phyloP scores from a whole-genome alignment of 768 basidiomycete species.

The Termitomyces sp. region DNA sequence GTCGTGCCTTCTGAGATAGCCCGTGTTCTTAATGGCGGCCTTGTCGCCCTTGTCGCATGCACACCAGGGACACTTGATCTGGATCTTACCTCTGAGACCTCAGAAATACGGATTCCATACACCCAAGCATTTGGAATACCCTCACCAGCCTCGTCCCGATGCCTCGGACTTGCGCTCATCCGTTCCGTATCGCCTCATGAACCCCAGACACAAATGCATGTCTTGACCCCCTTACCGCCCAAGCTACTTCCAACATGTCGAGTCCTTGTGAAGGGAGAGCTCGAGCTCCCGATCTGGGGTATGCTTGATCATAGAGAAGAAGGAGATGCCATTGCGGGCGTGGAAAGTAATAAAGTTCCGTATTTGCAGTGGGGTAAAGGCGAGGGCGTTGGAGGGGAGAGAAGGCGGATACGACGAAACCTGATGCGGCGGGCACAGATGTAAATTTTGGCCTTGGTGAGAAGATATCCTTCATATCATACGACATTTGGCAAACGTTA shows the following conservation, averaged over 20 bases:
- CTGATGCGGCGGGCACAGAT: constrained; percentile 80
- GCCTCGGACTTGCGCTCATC: constrained; percentile 75
- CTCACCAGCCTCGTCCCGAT: constrained; percentile 52
- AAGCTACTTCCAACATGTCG: constrained; percentile 34
- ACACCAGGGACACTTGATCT: constrained; percentile 36
- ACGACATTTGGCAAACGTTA: neutral
- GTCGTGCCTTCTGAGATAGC: constrained; percentile 65
- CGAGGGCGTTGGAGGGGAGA: constrained; percentile 68
- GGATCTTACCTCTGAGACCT: constrained; percentile 7
- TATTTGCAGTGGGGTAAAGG: constrained; percentile 75
- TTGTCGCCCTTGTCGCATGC: constrained; percentile 70
- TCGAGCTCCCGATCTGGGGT: constrained; percentile 85
- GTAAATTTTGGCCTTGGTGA: constrained; percentile 23
- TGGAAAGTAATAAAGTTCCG: constrained; percentile 57
- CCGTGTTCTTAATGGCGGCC: constrained; percentile 70
- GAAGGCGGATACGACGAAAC: constrained; percentile 74
- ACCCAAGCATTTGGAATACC: constrained; percentile 50
- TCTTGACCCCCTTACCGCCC: constrained; percentile 75
- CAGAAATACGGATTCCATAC: constrained; percentile 43
- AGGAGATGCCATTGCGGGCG: constrained; percentile 34
- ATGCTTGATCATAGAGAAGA: constrained; percentile 68
- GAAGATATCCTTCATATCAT: neutral
- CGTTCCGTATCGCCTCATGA: constrained; percentile 41
- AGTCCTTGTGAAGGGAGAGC: constrained; percentile 77
- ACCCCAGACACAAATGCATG: constrained; percentile 52